Evolutionary conservation across 2,329 filamentous ascomycete species (phyloP).

Genomic region (Colletotrichum shisoi): DNA sequence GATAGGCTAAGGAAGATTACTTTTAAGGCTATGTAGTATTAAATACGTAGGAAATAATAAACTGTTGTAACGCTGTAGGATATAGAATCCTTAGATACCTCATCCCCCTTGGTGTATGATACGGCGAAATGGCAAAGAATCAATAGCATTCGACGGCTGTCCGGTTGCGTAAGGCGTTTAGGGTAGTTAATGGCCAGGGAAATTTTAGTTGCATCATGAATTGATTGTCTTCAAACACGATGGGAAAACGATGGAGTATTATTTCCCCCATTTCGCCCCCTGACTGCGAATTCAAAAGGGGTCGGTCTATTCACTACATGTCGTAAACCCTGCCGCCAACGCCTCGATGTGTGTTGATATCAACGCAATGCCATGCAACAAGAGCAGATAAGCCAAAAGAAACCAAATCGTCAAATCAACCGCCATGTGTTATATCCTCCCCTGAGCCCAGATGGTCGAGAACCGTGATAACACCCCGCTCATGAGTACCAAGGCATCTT

Average conservation of each 20-base stretch:
- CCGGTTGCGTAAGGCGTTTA: constrained; percentile 33
- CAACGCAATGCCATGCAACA: constrained; percentile 38
- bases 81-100: constrained; percentile 37
- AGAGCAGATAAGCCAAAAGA: constrained; percentile 15
- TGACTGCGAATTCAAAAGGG: neutral
- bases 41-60: too few relatives aligned
- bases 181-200: constrained; percentile 5
- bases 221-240: constrained; percentile 16
- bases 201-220: constrained; percentile 24
- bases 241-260: neutral
- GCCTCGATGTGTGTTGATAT: constrained; percentile 35
- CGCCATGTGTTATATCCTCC: neutral
- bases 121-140: constrained; percentile 23
- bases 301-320: constrained; percentile 12
- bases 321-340: constrained; percentile 25
- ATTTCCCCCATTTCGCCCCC: neutral
- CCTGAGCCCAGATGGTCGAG: neutral
- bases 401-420: neutral
- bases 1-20: too few relatives aligned
- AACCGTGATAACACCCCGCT: neutral
- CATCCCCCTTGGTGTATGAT: constrained; percentile 20
- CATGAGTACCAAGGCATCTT: constrained; percentile 54
- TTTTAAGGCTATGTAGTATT: too few relatives aligned
- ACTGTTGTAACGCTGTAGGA: too few relatives aligned
- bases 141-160: constrained; percentile 29